Conservation (phyloP, 805 yeast species). For the Wickerhamomyces bovis region DNA sequence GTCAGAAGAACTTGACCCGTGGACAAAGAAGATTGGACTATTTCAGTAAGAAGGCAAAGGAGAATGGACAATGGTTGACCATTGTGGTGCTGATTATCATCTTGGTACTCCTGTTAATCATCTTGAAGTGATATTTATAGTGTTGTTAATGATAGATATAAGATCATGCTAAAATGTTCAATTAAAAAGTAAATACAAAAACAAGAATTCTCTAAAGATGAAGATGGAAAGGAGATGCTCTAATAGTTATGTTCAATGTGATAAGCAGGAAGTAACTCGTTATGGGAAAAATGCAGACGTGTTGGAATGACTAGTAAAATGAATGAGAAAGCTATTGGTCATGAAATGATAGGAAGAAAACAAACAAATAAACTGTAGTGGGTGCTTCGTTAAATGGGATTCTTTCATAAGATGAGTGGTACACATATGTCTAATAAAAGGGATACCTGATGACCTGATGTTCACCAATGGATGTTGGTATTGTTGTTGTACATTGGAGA, state of each 20-base stretch:
- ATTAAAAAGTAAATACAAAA: neutral
- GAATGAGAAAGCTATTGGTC: neutral
- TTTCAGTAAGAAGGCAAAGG: conserved; percentile 36
- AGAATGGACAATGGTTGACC: conserved; percentile 44
- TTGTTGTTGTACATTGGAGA: conserved; percentile 3
- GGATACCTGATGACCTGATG: too few species aligned
- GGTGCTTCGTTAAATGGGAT: too few species aligned
- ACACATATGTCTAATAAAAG: too few species aligned
- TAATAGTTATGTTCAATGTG: neutral
- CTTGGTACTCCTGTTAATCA: conserved; percentile 36
- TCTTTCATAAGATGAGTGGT: neutral
- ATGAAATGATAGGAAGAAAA: neutral
- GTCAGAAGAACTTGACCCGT: conserved; percentile 34
- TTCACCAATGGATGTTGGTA: neutral
- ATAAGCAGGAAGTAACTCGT: too few species aligned
- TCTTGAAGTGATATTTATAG: conserved; percentile 26
- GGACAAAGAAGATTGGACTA: conserved; percentile 35
- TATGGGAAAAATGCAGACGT: neutral
- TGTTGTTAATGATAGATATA: neutral
- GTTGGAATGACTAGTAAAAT: neutral
- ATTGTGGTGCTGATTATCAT: conserved; percentile 39
- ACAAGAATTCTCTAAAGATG: neutral
- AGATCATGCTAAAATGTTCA: neutral
- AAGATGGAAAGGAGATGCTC: neutral
- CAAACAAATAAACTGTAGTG: too few species aligned